Conservation (phyloP, 176 grass and related monocot species). For the Carex pumila region DNA sequence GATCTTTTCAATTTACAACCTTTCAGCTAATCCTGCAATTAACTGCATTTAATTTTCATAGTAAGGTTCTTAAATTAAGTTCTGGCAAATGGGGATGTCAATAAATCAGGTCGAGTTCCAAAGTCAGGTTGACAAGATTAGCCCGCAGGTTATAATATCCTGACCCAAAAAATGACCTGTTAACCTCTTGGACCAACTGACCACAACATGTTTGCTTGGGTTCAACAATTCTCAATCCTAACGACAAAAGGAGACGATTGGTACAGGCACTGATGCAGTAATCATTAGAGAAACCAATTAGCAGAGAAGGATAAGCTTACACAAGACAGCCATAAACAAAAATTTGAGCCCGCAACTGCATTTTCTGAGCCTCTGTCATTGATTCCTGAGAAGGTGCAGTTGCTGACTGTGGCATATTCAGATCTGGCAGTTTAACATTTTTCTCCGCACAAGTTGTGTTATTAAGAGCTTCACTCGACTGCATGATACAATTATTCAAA, state of each 20-base stretch:
- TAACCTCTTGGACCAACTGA: neutral
- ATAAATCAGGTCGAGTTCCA: neutral
- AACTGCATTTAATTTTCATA: neutral
- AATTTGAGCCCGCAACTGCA: conserved; percentile 45
- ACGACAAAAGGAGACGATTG: neutral
- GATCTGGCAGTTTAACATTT: conserved; percentile 19
- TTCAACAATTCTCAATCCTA: neutral
- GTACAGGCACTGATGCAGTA: neutral
- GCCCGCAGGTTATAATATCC: neutral
- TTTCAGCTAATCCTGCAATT: neutral
- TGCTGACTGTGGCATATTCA: conserved; percentile 21
- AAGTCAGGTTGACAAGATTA: neutral
- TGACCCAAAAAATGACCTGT: neutral
- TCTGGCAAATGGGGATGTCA: neutral
- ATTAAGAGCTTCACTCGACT: neutral
- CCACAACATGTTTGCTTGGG: neutral
- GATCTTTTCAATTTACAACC: neutral
- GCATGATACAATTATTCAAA: conserved; percentile 13
- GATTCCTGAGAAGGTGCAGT: conserved; percentile 1
- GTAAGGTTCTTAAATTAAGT: neutral
- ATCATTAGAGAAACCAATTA: neutral
- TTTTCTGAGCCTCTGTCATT: conserved; percentile 33
- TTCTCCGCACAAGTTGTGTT: neutral
- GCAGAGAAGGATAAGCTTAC: conserved; percentile 23
- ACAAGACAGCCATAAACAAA: conserved; percentile 41